A percentile compares a stretch with the other conserved stretches of the same genome.
Conservation (phyloP, 768 basidiomycete genomes). For the Strobilomyces dryophilus region DNA sequence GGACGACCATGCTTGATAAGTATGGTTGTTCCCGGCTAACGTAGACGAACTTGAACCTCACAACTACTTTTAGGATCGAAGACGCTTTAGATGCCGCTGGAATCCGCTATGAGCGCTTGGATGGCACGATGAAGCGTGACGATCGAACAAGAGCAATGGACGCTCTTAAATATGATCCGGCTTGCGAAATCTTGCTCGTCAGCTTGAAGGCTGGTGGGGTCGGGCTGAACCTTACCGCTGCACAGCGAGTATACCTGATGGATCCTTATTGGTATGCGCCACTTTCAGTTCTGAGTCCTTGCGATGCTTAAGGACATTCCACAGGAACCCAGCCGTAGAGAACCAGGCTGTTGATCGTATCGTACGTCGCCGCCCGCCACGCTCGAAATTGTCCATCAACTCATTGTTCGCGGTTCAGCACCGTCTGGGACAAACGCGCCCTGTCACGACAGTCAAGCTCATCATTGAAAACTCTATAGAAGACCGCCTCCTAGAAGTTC, state of each 20-base stretch:
- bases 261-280: conserved; percentile 84
- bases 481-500: conserved; percentile 86
- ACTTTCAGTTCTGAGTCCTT: background rate
- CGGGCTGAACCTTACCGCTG: conserved; percentile 92
- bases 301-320: background rate
- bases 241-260: conserved; percentile 91
- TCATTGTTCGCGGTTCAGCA: conserved; percentile 49
- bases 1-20: conserved; percentile 94
- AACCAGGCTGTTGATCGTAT: conserved; percentile 98
- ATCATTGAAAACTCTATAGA: conserved; percentile 96
- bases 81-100: conserved; percentile 79
- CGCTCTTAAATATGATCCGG: conserved; percentile 82
- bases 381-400: background rate
- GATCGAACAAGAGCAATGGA: conserved; percentile 92
- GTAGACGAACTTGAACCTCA: conserved; percentile 1
- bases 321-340: conserved; percentile 94
- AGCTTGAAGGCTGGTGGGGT: conserved; percentile 97
- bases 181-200: conserved; percentile 90
- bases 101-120: conserved; percentile 88
- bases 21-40: conserved; percentile 26
- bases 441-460: conserved; percentile 88
- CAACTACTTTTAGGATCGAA: conserved; percentile 55
- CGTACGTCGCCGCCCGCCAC: conserved; percentile 44
- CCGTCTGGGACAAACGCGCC: conserved; percentile 90
- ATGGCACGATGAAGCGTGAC: conserved; percentile 98